Evolutionary conservation across 768 basidiomycete species (phyloP), one percentile per base, ranked within the genome.

Genomic region (Amanita muscaria): DNA sequence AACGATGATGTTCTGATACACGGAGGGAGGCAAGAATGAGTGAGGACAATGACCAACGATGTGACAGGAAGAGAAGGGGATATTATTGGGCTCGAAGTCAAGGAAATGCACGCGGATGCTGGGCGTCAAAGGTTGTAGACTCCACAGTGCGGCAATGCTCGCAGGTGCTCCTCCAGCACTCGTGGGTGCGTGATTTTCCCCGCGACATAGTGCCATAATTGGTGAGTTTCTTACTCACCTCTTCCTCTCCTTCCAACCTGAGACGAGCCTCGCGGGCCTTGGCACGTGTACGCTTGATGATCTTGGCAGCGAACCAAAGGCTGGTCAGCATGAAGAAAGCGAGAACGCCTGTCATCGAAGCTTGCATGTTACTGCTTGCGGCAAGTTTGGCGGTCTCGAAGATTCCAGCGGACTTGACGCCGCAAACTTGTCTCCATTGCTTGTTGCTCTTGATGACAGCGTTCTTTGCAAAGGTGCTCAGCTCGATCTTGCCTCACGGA

Each of bases 391-490:
- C 57, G 38, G 64, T 44, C 41, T 60, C 52, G 36, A 56, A 32
- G 40, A 53, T 48, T 16, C 40, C 44, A 25, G 51, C 45, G 23
- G 56, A 51, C 41, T 56, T 63, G 50, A 53, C 49, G 48, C 60
- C 61, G 59, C 75, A 77, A 38, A 64, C 64, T 36, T 73, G 59
- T 44, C 63, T 66, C 75, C 75, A 77, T 56, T 75, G 67, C 56
- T 60, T 69, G 66, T 77, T 77, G 65, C 67, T 72, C 15, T 65
- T 72, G 61, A 77, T 73, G 27, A 70, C 75, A 14, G 73, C 68
- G 42, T 65, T 68, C 75, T 77, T 40, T 15, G 5, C 16, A 29
- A 31, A 31, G n/a, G 31, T 32, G 9, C 11, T 34, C 21, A 44
- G 29, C 22, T 25, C 36, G 32, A 24, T 11, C 8, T 44, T 21